Evolutionary conservation across 208 protist species (phyloP).

Genomic region (Phytomonas serpens): DNA sequence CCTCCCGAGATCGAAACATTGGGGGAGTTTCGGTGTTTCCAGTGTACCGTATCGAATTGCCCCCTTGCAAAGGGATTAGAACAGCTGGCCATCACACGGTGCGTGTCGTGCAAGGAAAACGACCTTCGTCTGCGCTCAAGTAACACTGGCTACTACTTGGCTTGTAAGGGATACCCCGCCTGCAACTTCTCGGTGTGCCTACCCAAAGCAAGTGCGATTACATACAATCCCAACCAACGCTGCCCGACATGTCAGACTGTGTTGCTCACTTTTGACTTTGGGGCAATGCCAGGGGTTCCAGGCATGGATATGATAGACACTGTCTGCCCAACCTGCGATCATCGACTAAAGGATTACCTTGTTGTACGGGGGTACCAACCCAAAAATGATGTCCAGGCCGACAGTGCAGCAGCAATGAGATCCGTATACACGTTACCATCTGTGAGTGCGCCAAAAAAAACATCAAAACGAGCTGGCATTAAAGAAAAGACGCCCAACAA

Average conservation of each 20-base stretch:
- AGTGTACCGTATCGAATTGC: constrained; percentile 62
- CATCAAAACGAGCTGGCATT: not conserved
- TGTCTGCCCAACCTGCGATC: constrained; percentile 74
- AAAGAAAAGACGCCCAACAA: constrained; percentile 5
- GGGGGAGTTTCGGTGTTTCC: constrained; percentile 80
- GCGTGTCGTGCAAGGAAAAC: constrained; percentile 46
- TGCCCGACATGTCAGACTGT: constrained; percentile 55
- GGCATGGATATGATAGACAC: constrained; percentile 53
- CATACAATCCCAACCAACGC: constrained; percentile 28
- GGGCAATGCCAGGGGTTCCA: constrained; percentile 49
- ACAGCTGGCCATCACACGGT: constrained; percentile 46
- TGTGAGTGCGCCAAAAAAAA: constrained; percentile 10
- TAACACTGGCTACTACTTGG: constrained; percentile 32
- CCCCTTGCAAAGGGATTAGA: constrained; percentile 62
- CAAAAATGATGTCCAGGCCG: not conserved
- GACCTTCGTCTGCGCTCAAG: constrained; percentile 58
- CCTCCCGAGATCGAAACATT: constrained; percentile 36
- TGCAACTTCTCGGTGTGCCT: constrained; percentile 55
- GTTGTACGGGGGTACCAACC: constrained; percentile 15
- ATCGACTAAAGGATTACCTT: constrained; percentile 73
- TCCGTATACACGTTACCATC: constrained; percentile 46
- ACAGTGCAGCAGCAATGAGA: constrained; percentile 5
- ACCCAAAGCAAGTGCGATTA: constrained; percentile 40
- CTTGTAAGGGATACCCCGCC: constrained; percentile 62
- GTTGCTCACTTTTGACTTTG: constrained; percentile 73